phyloP scores from a whole-genome alignment of 2,329 filamentous ascomycete genomes.

The Xylaria sp. region DNA sequence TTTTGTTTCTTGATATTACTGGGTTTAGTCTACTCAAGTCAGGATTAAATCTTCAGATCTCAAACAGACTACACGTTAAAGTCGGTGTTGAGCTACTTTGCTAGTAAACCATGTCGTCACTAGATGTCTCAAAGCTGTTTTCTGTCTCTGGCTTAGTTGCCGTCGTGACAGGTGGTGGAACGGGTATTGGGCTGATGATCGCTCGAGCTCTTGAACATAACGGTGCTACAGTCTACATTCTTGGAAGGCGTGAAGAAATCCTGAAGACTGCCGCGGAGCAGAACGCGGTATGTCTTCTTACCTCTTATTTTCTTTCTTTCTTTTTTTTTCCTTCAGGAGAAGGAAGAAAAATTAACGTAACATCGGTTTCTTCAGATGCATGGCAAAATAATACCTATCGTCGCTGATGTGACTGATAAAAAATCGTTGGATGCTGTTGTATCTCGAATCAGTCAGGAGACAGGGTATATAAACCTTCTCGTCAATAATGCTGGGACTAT shows the following conservation, averaged over 20 bases:
- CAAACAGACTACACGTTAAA: not conserved
- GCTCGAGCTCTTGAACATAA: conserved; percentile 37
- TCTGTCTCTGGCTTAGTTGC: conserved; percentile 31
- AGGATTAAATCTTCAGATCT: not conserved
- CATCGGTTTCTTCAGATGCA: conserved; percentile 20
- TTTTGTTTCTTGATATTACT: not conserved
- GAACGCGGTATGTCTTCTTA: conserved; percentile 22
- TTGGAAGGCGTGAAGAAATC: conserved; percentile 36
- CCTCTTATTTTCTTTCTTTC: not conserved
- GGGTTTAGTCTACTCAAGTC: not conserved
- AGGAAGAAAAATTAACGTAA: not conserved
- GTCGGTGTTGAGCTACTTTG: not conserved
- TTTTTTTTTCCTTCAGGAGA: too few relatives aligned
- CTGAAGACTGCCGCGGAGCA: conserved; percentile 34
- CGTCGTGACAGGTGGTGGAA: conserved; percentile 38
- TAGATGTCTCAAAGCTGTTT: conserved; percentile 34
- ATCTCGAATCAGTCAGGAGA: conserved; percentile 27
- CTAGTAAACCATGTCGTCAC: conserved; percentile 19
- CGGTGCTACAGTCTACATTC: conserved; percentile 41
- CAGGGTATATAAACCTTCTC: conserved; percentile 33
- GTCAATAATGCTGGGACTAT: conserved; percentile 36
- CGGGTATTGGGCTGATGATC: conserved; percentile 36
- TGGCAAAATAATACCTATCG: conserved; percentile 30
- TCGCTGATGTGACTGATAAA: conserved; percentile 36
- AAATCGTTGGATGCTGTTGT: conserved; percentile 28